Evolutionary conservation across 768 basidiomycete species (phyloP), one percentile per base, ranked within the genome.

Genomic region (Tylopilus felleus): DNA sequence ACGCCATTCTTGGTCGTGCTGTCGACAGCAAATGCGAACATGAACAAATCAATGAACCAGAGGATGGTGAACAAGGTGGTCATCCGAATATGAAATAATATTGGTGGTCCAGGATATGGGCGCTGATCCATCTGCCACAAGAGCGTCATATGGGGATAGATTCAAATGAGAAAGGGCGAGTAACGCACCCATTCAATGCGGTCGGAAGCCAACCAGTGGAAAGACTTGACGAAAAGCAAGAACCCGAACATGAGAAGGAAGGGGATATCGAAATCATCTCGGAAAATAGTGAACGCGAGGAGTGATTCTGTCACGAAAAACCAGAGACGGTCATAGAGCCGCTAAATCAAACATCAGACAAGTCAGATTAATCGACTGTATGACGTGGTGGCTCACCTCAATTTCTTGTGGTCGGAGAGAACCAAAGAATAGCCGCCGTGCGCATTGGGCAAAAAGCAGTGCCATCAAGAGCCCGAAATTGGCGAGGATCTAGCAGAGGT

Each of bases 251-350:
- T 93, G 60, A 94, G 74, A 42, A 88, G 88, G 67, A 98, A 98
- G 4, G 86, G 82, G n/a, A 86, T 80, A 71, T 95, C 92, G 67
- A 96, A 94, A 70, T 93, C 92, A 71, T 95, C 92, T 55, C 94
- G 82, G 74, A 99, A 99, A 60, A 98, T 98, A 33, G 97, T 97
- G 68, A 98, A 89, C 1, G 97, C 96, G 47, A 99, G 76, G 33
- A 99, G 77, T 8, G 93, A 95, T 69, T 99, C 97, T 1, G 97
- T 98, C 47, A 98, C 82, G 73, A 97, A 97, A 75, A 95, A 94
- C 96, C 97, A 98, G 28, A 93, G 81, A 59, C 92, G 81, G 67
- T 98, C 96, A 69, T 98, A 97, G 1, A 99, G 78, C 27, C 95
- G 88, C 96, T 99, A 65, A 17, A 29, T 27, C n/a, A 16, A 49